Conservation (phyloP, 805 yeast species). For the Henningerozyma blattae region DNA sequence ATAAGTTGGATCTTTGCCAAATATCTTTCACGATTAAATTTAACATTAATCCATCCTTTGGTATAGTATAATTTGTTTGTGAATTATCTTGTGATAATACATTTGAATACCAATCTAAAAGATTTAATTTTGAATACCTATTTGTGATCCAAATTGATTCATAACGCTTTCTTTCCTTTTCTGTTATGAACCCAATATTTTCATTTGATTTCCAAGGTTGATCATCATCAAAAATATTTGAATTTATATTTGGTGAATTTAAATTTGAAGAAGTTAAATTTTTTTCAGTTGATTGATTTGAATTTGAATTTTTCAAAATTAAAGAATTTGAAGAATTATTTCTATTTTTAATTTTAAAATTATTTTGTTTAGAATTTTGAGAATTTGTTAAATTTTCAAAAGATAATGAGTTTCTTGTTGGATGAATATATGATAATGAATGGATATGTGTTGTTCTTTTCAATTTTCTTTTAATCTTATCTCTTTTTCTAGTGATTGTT, state of each 20-base stretch:
- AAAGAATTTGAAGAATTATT: too few relatives aligned
- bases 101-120: slow-evolving; percentile 23
- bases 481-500: too few relatives aligned
- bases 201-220: slow-evolving; percentile 67
- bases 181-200: slow-evolving; percentile 39
- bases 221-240: slow-evolving; percentile 1
- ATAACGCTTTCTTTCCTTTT: slow-evolving; percentile 71
- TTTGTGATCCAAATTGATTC: slow-evolving; percentile 94
- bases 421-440: too few relatives aligned
- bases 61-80: slow-evolving; percentile 5
- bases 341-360: too few relatives aligned
- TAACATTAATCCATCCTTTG: slow-evolving; percentile 24
- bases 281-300: neutral
- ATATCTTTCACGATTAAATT: slow-evolving; percentile 55
- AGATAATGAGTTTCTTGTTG: too few relatives aligned
- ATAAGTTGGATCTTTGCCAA: slow-evolving; percentile 70
- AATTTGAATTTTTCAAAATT: neutral
- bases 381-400: too few relatives aligned
- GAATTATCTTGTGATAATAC: slow-evolving; percentile 4
- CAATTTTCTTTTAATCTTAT: too few relatives aligned
- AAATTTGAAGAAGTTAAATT: neutral
- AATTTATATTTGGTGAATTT: neutral
- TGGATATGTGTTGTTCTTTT: too few relatives aligned
- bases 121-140: slow-evolving; percentile 47
- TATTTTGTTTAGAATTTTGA: too few relatives aligned